Conservation (phyloP, 2,329 filamentous ascomycete species). For the Ophiostoma sp. region DNA sequence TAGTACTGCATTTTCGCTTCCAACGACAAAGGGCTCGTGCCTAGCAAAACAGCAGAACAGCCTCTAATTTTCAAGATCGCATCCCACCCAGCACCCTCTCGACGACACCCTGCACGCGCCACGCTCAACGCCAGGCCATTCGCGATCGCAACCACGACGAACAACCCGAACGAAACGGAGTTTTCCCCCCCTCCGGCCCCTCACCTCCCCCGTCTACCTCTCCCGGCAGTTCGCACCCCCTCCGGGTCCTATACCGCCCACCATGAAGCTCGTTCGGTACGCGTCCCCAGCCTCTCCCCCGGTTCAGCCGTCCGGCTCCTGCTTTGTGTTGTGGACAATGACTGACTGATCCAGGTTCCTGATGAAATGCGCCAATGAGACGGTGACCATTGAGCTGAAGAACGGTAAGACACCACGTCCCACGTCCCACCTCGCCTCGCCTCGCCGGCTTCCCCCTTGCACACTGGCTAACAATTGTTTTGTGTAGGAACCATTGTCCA, state of each 20-base stretch:
- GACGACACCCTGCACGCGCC: not conserved
- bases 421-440: not conserved
- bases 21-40: slow-evolving; percentile 3
- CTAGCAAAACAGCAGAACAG: not conserved
- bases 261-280: slow-evolving; percentile 96
- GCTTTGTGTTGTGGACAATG: slow-evolving; percentile 17
- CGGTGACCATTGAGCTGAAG: slow-evolving; percentile 96
- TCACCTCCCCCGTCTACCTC: not conserved
- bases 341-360: slow-evolving; percentile 64
- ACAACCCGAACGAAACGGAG: not conserved
- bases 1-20: slow-evolving; percentile 1
- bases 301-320: slow-evolving; percentile 28
- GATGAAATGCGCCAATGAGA: slow-evolving; percentile 99
- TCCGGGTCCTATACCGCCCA: slow-evolving; percentile 36
- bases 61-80: slow-evolving; percentile 11
- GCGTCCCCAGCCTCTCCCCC: slow-evolving; percentile 31
- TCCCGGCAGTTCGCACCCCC: not conserved
- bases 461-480: not conserved
- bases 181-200: not conserved
- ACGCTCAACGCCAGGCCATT: not conserved
- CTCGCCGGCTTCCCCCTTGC: not conserved
- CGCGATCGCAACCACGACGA: not conserved
- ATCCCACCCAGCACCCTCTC: not conserved
- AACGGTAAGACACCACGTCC: slow-evolving; percentile 60
- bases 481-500: slow-evolving; percentile 80